Conservation (phyloP, 352 stramenopile species). For the Phytophthora hybrid region DNA sequence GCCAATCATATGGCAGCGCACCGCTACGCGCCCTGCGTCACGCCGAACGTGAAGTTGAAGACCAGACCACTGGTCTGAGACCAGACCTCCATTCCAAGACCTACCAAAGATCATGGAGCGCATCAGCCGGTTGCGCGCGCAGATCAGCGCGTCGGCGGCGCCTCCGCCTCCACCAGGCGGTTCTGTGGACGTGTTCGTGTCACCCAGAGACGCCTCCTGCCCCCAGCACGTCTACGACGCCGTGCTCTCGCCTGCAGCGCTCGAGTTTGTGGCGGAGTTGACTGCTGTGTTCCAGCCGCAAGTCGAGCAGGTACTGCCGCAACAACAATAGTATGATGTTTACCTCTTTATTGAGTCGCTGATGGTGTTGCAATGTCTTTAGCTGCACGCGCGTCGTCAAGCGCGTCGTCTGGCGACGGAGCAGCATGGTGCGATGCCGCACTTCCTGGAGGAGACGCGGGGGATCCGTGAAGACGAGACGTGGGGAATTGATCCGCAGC, state of each 20-base stretch:
- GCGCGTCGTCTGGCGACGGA: slow-evolving; percentile 55
- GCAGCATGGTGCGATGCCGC: slow-evolving; percentile 79
- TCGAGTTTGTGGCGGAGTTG: slow-evolving; percentile 90
- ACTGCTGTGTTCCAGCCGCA: slow-evolving; percentile 77
- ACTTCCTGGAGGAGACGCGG: slow-evolving; percentile 82
- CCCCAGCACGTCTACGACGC: slow-evolving; percentile 52
- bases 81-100: slow-evolving; percentile 13
- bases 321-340: slow-evolving; percentile 8
- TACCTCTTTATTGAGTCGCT: not conserved
- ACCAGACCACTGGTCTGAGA: not conserved
- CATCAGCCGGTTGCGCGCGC: slow-evolving; percentile 47
- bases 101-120: slow-evolving; percentile 41
- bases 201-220: slow-evolving; percentile 30
- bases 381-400: slow-evolving; percentile 74
- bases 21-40: not conserved
- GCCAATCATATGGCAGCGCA: not conserved
- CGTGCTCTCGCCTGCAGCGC: slow-evolving; percentile 86
- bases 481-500: slow-evolving; percentile 73
- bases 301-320: slow-evolving; percentile 37
- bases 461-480: slow-evolving; percentile 67
- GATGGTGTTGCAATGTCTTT: not conserved
- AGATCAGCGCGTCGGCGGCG: slow-evolving; percentile 31
- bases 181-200: slow-evolving; percentile 38
- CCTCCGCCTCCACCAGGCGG: not conserved
- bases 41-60: not conserved